Percentiles rank a stretch among this genome's conserved stretches.
phyloP scores from a whole-genome alignment of 192 early-diverging fungal genomes.

The Coemansia sp. region DNA sequence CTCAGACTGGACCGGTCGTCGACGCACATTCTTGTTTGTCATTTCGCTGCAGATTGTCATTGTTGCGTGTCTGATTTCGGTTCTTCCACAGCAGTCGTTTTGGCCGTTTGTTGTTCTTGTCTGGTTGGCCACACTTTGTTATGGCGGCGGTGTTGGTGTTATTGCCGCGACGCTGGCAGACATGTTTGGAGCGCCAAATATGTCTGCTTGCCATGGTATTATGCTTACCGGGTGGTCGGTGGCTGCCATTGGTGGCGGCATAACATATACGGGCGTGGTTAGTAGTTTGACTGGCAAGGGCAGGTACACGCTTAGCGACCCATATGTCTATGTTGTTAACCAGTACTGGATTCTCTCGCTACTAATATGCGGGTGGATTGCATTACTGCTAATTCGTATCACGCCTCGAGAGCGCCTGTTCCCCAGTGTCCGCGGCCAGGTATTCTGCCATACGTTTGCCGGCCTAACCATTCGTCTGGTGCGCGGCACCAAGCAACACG shows the following conservation, averaged over 20 bases:
- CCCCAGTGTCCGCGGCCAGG: slow-evolving; percentile 63
- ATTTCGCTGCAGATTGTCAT: slow-evolving; percentile 61
- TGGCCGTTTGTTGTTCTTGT: slow-evolving; percentile 62
- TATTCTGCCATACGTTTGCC: slow-evolving; percentile 58
- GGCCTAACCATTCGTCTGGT: slow-evolving; percentile 56
- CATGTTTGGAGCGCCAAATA: slow-evolving; percentile 80
- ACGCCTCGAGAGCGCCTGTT: slow-evolving; percentile 66
- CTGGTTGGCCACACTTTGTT: slow-evolving; percentile 68
- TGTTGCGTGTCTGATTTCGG: slow-evolving; percentile 58
- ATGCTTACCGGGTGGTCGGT: slow-evolving; percentile 78
- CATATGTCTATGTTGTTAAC: slow-evolving; percentile 61
- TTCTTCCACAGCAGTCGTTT: slow-evolving; percentile 59
- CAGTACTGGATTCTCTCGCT: slow-evolving; percentile 71
- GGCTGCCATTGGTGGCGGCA: slow-evolving; percentile 70
- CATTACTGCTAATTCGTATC: slow-evolving; percentile 61
- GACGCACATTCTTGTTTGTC: slow-evolving; percentile 66
- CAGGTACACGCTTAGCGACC: slow-evolving; percentile 55
- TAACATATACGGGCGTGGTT: slow-evolving; percentile 67
- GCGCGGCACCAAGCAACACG: slow-evolving; percentile 41
- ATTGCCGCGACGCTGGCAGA: slow-evolving; percentile 76
- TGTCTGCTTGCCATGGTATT: slow-evolving; percentile 71
- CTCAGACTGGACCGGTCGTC: slow-evolving; percentile 64
- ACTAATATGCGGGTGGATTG: slow-evolving; percentile 59
- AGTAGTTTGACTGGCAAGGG: slow-evolving; percentile 39
- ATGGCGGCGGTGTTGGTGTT: slow-evolving; percentile 75